phyloP scores from a whole-genome alignment of 2,329 filamentous ascomycete species.

The Daldinia sp. region DNA sequence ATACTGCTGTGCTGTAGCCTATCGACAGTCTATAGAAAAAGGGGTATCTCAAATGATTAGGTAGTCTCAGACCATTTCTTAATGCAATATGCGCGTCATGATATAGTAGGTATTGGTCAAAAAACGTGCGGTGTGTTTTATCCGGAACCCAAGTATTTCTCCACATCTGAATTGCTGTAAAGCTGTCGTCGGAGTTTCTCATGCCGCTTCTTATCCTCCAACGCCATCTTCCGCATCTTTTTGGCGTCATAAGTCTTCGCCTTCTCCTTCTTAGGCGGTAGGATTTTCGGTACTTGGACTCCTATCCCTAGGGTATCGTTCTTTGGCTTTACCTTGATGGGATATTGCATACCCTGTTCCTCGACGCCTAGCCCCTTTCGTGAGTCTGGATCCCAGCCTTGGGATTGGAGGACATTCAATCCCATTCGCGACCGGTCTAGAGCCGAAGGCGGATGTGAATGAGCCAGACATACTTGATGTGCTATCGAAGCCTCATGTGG shows the following conservation, averaged over 20 bases:
- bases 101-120: not conserved
- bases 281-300: slow-evolving; percentile 57
- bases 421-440: slow-evolving; percentile 79
- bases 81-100: slow-evolving; percentile 16
- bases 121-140: slow-evolving; percentile 29
- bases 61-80: slow-evolving; percentile 14
- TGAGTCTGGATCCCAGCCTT: slow-evolving; percentile 81
- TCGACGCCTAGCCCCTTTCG: slow-evolving; percentile 77
- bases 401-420: slow-evolving; percentile 71
- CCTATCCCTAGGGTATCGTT: slow-evolving; percentile 82
- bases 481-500: slow-evolving; percentile 72
- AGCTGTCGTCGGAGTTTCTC: slow-evolving; percentile 77
- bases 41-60: slow-evolving; percentile 35
- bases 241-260: slow-evolving; percentile 74
- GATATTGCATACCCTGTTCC: slow-evolving; percentile 79
- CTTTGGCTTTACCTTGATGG: slow-evolving; percentile 79
- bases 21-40: slow-evolving; percentile 23
- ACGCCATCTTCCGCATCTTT: slow-evolving; percentile 71
- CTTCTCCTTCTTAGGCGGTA: slow-evolving; percentile 57
- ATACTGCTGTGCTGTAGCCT: not conserved
- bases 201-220: slow-evolving; percentile 71
- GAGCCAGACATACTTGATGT: slow-evolving; percentile 76
- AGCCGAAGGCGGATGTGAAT: slow-evolving; percentile 78
- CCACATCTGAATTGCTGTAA: slow-evolving; percentile 79
- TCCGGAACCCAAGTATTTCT: slow-evolving; percentile 73